A percentile compares a stretch with the other conserved stretches of the same genome.
phyloP scores from a whole-genome alignment of 202 grass and related monocot species.

The Zizania palustris region DNA sequence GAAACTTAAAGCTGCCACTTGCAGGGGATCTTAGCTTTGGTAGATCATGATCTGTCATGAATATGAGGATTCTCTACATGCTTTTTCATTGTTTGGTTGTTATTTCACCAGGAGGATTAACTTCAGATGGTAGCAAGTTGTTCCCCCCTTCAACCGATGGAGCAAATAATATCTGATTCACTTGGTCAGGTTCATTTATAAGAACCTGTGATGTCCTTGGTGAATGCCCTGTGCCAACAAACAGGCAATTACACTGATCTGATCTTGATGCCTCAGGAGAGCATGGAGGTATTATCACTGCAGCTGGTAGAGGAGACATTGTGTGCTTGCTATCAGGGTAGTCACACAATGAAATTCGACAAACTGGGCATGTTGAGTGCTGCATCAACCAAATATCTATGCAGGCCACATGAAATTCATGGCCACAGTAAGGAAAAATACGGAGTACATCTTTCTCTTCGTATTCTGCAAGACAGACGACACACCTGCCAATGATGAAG shows the following conservation, averaged over 20 bases:
- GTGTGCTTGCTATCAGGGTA: constrained; percentile 60
- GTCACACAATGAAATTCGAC: constrained; percentile 87
- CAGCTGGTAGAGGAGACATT: constrained; percentile 33
- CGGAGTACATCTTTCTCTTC: constrained; percentile 84
- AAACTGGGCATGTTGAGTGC: constrained; percentile 88
- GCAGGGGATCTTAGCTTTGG: constrained; percentile 34
- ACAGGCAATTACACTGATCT: constrained; percentile 56
- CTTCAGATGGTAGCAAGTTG: constrained; percentile 37
- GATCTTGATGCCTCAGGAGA: constrained; percentile 54
- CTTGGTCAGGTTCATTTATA: constrained; percentile 50
- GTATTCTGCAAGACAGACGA: constrained; percentile 88
- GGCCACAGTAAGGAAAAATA: constrained; percentile 71
- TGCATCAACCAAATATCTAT: constrained; percentile 88
- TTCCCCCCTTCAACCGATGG: constrained; percentile 43
- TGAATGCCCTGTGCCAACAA: constrained; percentile 45
- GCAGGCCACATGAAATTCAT: constrained; percentile 78
- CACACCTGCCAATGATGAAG: constrained; percentile 57
- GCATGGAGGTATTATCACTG: constrained; percentile 49
- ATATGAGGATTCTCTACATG: constrained; percentile 48
- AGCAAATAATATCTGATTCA: constrained; percentile 31
- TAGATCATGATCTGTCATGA: constrained; percentile 42
- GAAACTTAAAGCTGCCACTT: constrained; percentile 45
- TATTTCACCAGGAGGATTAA: constrained; percentile 37
- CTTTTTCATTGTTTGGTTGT: constrained; percentile 47
- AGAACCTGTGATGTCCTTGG: constrained; percentile 47